Conservation (phyloP, 2,329 filamentous ascomycete genomes). For the Nothophoma quercina region DNA sequence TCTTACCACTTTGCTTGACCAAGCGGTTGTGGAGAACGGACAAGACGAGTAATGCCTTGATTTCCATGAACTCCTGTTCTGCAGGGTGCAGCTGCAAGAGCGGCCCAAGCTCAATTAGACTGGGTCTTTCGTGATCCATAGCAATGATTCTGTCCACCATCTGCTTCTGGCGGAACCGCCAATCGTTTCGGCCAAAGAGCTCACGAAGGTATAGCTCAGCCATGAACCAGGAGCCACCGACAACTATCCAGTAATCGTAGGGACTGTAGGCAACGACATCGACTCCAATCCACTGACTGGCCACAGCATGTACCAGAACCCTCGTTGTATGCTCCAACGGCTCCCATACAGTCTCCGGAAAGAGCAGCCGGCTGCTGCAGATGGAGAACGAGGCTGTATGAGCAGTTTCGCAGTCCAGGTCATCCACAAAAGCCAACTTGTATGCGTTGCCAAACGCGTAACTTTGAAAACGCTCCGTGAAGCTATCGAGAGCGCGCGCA, state of each 20-base stretch:
- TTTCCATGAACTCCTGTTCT: conserved; percentile 87
- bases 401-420: conserved; percentile 77
- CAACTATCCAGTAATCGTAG: conserved; percentile 85
- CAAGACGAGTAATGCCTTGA: conserved; percentile 90
- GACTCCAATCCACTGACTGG: conserved; percentile 93
- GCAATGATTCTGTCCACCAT: conserved; percentile 83
- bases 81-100: conserved; percentile 80
- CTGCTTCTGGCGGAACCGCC: conserved; percentile 86
- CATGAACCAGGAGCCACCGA: conserved; percentile 93
- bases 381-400: conserved; percentile 85
- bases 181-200: conserved; percentile 93
- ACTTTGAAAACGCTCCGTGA: conserved; percentile 84
- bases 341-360: conserved; percentile 84
- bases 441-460: conserved; percentile 88
- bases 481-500: conserved; percentile 85
- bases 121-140: conserved; percentile 81
- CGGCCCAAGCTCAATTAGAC: conserved; percentile 80
- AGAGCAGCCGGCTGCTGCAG: conserved; percentile 85
- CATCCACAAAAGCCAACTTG: conserved; percentile 93
- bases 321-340: conserved; percentile 82
- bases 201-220: conserved; percentile 91
- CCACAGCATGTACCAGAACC: conserved; percentile 80
- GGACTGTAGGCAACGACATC: conserved; percentile 85
- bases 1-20: conserved; percentile 84
- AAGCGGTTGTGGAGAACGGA: conserved; percentile 93